Evolutionary conservation across 805 yeast genomes (phyloP), one percentile per base, ranked within the genome.

Genomic region (Kuraishia borneana): DNA sequence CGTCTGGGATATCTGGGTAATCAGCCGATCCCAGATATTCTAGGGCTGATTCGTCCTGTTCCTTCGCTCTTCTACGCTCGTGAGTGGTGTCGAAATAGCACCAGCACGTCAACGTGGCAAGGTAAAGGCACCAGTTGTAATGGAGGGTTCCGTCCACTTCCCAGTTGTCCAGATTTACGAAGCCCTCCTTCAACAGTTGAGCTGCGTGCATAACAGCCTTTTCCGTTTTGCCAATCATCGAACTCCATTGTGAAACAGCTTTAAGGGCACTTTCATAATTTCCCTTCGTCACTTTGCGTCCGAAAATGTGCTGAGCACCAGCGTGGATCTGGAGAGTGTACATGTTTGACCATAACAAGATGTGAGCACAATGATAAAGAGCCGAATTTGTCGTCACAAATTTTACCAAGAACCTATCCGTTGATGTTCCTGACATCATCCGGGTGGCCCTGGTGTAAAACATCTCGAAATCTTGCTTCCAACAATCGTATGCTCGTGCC

Each of bases 131-230:
- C 46, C 46, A 42, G 3, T 33, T 30, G 32, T 42, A 41, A 27
- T 42, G 46, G 18, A 40, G 37, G 5, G 42, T 41, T 2, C 46
- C 46, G 32, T 42, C 44, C 20, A 41, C 44, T 29, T 42, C 39
- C 46, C 46, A 42, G 18, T 41, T 26, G 3, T 39, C 40, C 18
- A 42, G 21, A 26, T 37, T 37, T 12, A 39, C 30, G 19, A 36
- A 37, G 2, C 46, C 46, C 32, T 37, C 40, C 10, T 31, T 36
- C 7, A 42, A 30, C 4, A 42, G 16, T 29, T 41, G 43, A 2
- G 34, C 23, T 5, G 46, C 46, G 26, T 41, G 42, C 36, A 36
- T 26, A 1, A 39, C 44, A 1, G 44, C 42, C 16, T 34, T 37
- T 7, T 39, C 42, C 2, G 41, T 33, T 2, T 21, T 31, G 5